Evolutionary conservation across 768 basidiomycete genomes (phyloP).

Genomic region (Rhizopogon vesiculosus): DNA sequence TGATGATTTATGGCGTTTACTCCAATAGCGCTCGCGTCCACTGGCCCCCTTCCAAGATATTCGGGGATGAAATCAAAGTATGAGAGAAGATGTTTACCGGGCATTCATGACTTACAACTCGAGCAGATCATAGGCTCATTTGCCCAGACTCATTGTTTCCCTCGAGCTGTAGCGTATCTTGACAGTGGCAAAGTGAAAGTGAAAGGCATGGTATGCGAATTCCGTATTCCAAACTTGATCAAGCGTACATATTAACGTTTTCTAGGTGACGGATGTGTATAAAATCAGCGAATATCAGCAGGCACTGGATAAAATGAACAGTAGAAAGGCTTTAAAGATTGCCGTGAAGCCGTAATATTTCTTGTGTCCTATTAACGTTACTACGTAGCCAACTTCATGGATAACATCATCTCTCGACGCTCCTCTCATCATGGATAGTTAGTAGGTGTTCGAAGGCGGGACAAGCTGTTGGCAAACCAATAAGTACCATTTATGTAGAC

Average conservation of each 20-base stretch:
- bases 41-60: slow-evolving; percentile 54
- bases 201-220: slow-evolving; percentile 41
- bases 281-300: slow-evolving; percentile 55
- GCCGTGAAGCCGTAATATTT: slow-evolving; percentile 39
- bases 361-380: neutral
- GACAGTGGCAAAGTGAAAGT: slow-evolving; percentile 49
- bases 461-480: too few species aligned
- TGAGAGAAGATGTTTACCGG: neutral
- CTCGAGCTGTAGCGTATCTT: slow-evolving; percentile 52
- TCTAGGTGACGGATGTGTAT: slow-evolving; percentile 53
- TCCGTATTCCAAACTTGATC: neutral
- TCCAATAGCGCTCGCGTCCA: slow-evolving; percentile 45
- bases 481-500: too few species aligned
- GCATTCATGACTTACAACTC: neutral
- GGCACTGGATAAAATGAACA: slow-evolving; percentile 64
- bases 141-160: slow-evolving; percentile 56
- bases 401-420: too few species aligned
- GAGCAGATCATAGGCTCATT: slow-evolving; percentile 50
- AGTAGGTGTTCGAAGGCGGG: too few species aligned
- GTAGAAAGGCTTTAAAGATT: slow-evolving; percentile 48
- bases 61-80: slow-evolving; percentile 47
- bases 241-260: neutral
- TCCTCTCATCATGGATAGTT: too few species aligned
- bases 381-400: too few species aligned
- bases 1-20: slow-evolving; percentile 55